These are phyloP conservation scores for Trichoderma oligosporum DNA, from an alignment of 2,329 filamentous ascomycete species.

Conservation along the genomic window DNA sequence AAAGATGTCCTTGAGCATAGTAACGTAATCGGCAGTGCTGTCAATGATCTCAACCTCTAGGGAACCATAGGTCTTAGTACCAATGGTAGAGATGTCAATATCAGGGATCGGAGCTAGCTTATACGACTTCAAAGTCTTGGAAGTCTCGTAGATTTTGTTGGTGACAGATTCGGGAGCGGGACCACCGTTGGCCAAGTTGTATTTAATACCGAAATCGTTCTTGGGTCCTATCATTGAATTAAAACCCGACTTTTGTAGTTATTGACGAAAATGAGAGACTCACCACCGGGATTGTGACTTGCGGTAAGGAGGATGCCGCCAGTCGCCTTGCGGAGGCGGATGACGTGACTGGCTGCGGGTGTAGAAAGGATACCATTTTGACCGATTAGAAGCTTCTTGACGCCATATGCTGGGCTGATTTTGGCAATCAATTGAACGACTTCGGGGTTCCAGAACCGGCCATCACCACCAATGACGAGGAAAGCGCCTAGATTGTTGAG, in stretches of 20 bases:
- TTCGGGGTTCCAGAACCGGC: slow-evolving; percentile 94
- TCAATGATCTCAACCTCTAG: slow-evolving; percentile 95
- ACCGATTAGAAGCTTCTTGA: slow-evolving; percentile 97
- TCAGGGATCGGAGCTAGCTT: slow-evolving; percentile 86
- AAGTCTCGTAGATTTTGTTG: slow-evolving; percentile 93
- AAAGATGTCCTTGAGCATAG: slow-evolving; percentile 98
- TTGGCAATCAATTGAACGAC: slow-evolving; percentile 96
- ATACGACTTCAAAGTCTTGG: slow-evolving; percentile 86
- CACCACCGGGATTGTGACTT: slow-evolving; percentile 96
- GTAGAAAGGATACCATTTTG: slow-evolving; percentile 96
- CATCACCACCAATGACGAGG: slow-evolving; percentile 96
- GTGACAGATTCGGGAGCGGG: slow-evolving; percentile 94
- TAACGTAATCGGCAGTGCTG: slow-evolving; percentile 84
- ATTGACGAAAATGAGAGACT: slow-evolving; percentile 30
- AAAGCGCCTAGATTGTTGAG: slow-evolving; percentile 54
- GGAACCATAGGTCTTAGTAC: slow-evolving; percentile 75
- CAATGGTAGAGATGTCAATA: slow-evolving; percentile 77
- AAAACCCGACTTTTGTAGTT: not conserved
- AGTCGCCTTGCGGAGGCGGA: slow-evolving; percentile 89
- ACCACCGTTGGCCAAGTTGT: slow-evolving; percentile 95
- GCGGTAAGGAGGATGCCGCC: slow-evolving; percentile 95
- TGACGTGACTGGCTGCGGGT: slow-evolving; percentile 91
- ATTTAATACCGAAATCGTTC: slow-evolving; percentile 99
- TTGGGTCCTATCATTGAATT: slow-evolving; percentile 62
- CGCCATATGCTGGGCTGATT: slow-evolving; percentile 93